A percentile compares a stretch with the other conserved stretches of the same genome.
Evolutionary conservation across 2,329 filamentous ascomycete species (phyloP).

Genomic region (Neonectria sp.): DNA sequence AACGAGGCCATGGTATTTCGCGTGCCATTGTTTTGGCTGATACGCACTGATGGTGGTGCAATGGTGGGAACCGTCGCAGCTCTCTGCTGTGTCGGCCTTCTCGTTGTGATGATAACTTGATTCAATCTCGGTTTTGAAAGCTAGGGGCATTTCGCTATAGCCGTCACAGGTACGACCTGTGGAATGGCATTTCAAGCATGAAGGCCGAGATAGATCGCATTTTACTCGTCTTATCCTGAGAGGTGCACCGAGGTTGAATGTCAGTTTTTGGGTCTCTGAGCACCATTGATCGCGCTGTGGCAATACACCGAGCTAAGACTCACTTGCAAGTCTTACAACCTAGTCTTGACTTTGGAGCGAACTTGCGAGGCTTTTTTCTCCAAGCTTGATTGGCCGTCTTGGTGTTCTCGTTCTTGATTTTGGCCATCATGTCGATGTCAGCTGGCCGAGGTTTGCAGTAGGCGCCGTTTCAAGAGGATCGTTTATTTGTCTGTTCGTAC

Average conservation of each 20-base stretch:
- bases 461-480: background rate
- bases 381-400: conserved; percentile 51
- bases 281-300: conserved; percentile 9
- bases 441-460: background rate
- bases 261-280: conserved; percentile 34
- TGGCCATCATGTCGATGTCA: conserved; percentile 20
- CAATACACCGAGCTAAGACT: conserved; percentile 39
- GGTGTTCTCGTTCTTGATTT: conserved; percentile 21
- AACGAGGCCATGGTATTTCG: conserved; percentile 15
- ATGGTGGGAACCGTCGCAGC: background rate
- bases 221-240: conserved; percentile 55
- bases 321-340: conserved; percentile 60
- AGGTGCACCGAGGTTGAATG: conserved; percentile 13
- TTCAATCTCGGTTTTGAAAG: conserved; percentile 16
- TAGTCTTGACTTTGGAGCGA: conserved; percentile 56
- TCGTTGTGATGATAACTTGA: conserved; percentile 17
- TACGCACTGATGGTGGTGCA: conserved; percentile 3
- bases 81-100: conserved; percentile 6
- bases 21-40: conserved; percentile 10
- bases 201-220: conserved; percentile 54
- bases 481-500: conserved; percentile 10
- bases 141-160: conserved; percentile 43
- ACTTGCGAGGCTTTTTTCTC: conserved; percentile 56
- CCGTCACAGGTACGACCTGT: conserved; percentile 57
- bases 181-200: conserved; percentile 54